These are phyloP conservation scores for Colletotrichum trifolii DNA, from an alignment of 2,329 filamentous ascomycete genomes.

Conservation along the genomic window DNA sequence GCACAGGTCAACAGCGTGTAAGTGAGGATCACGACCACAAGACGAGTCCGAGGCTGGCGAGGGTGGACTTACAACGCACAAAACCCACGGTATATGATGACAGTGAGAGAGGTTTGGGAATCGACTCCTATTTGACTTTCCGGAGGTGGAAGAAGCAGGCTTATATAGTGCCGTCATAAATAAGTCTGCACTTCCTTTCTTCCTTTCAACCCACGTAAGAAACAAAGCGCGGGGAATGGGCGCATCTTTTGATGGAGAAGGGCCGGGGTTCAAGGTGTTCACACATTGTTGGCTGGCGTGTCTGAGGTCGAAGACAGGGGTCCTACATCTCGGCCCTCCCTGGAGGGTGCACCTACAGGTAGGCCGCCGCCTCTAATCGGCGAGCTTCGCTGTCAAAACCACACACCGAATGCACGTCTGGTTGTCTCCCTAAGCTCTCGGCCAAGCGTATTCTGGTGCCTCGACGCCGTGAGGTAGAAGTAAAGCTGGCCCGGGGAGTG, in stretches of 20 bases:
- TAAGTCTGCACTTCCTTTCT: constrained; percentile 3
- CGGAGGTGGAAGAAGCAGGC: constrained; percentile 2
- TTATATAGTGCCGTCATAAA: constrained; percentile 22
- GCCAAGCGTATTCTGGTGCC: neutral
- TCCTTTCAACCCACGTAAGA: too few relatives aligned
- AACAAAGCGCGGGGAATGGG: constrained; percentile 29
- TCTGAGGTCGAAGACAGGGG: constrained; percentile 29
- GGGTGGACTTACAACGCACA: neutral
- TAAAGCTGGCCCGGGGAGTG: neutral
- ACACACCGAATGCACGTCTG: constrained; percentile 12
- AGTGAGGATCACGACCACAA: neutral
- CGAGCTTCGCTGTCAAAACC: constrained; percentile 6
- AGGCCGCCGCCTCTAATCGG: constrained; percentile 7
- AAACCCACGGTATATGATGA: constrained; percentile 1
- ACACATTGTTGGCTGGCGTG: constrained; percentile 19
- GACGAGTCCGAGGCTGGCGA: neutral
- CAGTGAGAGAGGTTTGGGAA: constrained; percentile 12
- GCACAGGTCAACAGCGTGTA: neutral
- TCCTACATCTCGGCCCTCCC: constrained; percentile 26
- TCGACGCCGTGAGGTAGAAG: constrained; percentile 1
- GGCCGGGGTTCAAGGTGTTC: constrained; percentile 17
- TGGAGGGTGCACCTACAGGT: constrained; percentile 1
- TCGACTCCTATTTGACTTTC: neutral
- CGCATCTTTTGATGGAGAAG: constrained; percentile 20
- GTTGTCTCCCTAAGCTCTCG: neutral